Evolutionary conservation across 2,329 filamentous ascomycete species (phyloP).

Genomic region (Boeremia lycopersici): DNA sequence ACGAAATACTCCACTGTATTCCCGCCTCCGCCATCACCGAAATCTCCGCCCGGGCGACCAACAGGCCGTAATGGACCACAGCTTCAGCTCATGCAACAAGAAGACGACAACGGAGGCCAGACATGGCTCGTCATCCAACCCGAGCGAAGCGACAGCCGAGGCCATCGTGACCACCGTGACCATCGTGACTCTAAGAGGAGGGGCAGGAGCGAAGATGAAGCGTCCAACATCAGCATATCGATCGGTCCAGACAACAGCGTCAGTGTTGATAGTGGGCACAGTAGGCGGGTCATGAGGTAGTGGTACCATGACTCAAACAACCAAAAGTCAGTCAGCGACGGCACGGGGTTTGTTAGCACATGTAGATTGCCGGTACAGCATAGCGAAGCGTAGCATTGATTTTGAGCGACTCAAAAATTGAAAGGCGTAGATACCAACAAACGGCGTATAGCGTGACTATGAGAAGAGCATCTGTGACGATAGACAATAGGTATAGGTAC

Average conservation of each 20-base stretch:
- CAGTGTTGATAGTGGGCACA: constrained; percentile 45
- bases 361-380: neutral
- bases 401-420: neutral
- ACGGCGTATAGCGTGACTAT: neutral
- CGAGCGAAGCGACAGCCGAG: constrained; percentile 43
- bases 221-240: constrained; percentile 44
- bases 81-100: constrained; percentile 45
- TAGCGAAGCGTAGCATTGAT: constrained; percentile 16
- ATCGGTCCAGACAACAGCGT: constrained; percentile 48
- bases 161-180: constrained; percentile 36
- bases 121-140: constrained; percentile 48
- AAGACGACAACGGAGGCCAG: constrained; percentile 39
- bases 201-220: constrained; percentile 36
- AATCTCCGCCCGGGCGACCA: constrained; percentile 23
- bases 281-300: constrained; percentile 39
- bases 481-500: neutral
- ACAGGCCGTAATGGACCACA: constrained; percentile 31
- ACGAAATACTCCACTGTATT: constrained; percentile 39
- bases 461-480: neutral
- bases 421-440: neutral
- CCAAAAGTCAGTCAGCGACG: neutral
- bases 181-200: constrained; percentile 24
- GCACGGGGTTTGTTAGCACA: neutral
- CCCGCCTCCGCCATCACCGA: constrained; percentile 31
- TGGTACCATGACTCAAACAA: constrained; percentile 1